Evolutionary conservation across 306 rosid species (phyloP).

Genomic region (Vigna hirtella): DNA sequence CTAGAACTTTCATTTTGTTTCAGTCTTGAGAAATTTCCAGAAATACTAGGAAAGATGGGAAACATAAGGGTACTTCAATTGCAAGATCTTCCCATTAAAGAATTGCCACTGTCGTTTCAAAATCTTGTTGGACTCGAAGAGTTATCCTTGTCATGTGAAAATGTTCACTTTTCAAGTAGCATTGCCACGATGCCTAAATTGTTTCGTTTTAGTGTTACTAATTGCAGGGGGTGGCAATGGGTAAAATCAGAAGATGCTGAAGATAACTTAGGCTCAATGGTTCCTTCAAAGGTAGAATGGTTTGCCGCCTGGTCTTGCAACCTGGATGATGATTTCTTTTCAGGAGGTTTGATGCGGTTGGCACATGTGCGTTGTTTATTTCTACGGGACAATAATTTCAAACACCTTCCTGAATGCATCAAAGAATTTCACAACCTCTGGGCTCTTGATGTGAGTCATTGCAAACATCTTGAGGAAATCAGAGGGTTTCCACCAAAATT

Average conservation of each 20-base stretch:
- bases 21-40: not conserved
- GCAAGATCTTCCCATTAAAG: not conserved
- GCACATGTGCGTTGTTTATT: not conserved
- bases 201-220: too few relatives aligned
- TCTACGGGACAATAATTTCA: not conserved
- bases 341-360: not conserved
- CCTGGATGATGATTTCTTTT: not conserved
- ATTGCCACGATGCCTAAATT: not conserved
- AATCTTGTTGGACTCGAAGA: too few relatives aligned
- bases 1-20: too few relatives aligned
- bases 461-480: too few relatives aligned
- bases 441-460: not conserved
- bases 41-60: slow-evolving; percentile 20
- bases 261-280: too few relatives aligned
- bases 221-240: not conserved
- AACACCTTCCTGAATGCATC: not conserved
- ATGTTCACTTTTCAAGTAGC: too few relatives aligned
- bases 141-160: too few relatives aligned
- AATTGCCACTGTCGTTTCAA: not conserved
- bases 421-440: not conserved
- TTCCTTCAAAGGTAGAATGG: too few relatives aligned
- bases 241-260: not conserved
- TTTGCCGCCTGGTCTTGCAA: too few relatives aligned
- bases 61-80: not conserved
- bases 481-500: too few relatives aligned